A percentile compares a stretch with the other conserved stretches of the same genome.
phyloP scores from a whole-genome alignment of 176 grass and related monocot genomes.

The Rhynchospora breviuscula region DNA sequence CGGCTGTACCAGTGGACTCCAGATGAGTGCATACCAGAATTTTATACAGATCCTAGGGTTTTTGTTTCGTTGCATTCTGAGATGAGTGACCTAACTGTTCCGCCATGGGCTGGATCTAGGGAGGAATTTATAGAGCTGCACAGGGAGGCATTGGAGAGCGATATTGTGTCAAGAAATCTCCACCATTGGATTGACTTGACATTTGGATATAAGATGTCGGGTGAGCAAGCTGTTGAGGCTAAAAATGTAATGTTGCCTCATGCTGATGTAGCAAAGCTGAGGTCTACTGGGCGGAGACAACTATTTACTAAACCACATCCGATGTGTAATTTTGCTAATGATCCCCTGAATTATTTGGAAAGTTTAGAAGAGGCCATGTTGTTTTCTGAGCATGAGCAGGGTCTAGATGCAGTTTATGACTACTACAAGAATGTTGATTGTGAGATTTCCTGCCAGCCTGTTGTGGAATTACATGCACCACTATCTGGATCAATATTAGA shows the following conservation, averaged over 20 bases:
- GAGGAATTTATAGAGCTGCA: constrained; percentile 92
- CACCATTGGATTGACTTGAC: constrained; percentile 99
- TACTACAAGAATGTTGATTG: constrained; percentile 31
- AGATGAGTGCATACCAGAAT: constrained; percentile 95
- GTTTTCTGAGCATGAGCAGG: constrained; percentile 59
- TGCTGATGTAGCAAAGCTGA: constrained; percentile 67
- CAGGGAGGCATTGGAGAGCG: constrained; percentile 75
- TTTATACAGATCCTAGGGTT: constrained; percentile 76
- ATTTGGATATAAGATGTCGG: constrained; percentile 93
- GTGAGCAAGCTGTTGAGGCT: constrained; percentile 71
- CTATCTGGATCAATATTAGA: constrained; percentile 29
- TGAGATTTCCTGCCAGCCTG: constrained; percentile 25
- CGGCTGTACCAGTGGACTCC: constrained; percentile 96
- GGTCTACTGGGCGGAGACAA: constrained; percentile 65
- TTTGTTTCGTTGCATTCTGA: constrained; percentile 85
- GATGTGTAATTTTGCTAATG: constrained; percentile 45
- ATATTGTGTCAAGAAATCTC: constrained; percentile 70
- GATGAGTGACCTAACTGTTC: constrained; percentile 89
- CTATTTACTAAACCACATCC: constrained; percentile 86
- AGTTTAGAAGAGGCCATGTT: constrained; percentile 61
- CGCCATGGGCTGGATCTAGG: constrained; percentile 56
- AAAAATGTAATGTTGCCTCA: constrained; percentile 94
- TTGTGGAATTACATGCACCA: constrained; percentile 18
- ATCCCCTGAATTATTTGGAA: constrained; percentile 35
- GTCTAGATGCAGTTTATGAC: constrained; percentile 63